These are phyloP conservation scores for Phaffomyces antillensis DNA, from an alignment of 805 yeast genomes.

Conservation along the genomic window DNA sequence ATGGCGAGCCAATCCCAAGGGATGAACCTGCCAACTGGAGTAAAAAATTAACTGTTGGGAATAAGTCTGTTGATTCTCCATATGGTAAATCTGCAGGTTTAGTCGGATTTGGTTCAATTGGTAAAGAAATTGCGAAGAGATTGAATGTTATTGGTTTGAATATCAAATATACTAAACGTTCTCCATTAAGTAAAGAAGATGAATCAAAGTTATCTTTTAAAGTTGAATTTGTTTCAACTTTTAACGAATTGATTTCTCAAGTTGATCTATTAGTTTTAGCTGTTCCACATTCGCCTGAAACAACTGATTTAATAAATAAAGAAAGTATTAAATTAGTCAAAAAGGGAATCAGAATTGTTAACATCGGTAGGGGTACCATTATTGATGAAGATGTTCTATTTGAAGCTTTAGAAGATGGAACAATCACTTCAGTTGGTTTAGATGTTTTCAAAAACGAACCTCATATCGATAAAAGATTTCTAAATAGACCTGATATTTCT, in stretches of 20 bases:
- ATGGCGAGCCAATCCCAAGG: slow-evolving; percentile 23
- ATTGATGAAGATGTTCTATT: slow-evolving; percentile 60
- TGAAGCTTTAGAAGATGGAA: slow-evolving; percentile 51
- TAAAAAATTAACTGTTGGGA: slow-evolving; percentile 37
- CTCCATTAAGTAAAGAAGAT: slow-evolving; percentile 29
- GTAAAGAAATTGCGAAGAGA: slow-evolving; percentile 53
- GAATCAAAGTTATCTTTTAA: slow-evolving; percentile 36
- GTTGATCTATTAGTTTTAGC: slow-evolving; percentile 58
- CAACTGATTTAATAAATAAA: slow-evolving; percentile 46
- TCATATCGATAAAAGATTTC: slow-evolving; percentile 39
- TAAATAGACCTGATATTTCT: slow-evolving; percentile 55
- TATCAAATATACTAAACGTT: slow-evolving; percentile 56
- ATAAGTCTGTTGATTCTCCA: slow-evolving; percentile 44
- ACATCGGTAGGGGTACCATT: slow-evolving; percentile 69
- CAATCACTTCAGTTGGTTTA: slow-evolving; percentile 58
- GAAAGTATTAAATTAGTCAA: slow-evolving; percentile 39
- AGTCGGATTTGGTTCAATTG: slow-evolving; percentile 74
- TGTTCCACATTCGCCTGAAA: slow-evolving; percentile 56
- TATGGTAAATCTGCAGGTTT: slow-evolving; percentile 51
- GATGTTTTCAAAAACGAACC: slow-evolving; percentile 73
- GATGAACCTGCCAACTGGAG: slow-evolving; percentile 32
- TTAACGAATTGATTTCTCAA: slow-evolving; percentile 35
- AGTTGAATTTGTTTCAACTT: slow-evolving; percentile 36
- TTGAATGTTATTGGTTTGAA: slow-evolving; percentile 56
- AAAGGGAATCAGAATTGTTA: slow-evolving; percentile 54